Conservation (phyloP, 768 basidiomycete genomes). For the Lentinula edodes region DNA sequence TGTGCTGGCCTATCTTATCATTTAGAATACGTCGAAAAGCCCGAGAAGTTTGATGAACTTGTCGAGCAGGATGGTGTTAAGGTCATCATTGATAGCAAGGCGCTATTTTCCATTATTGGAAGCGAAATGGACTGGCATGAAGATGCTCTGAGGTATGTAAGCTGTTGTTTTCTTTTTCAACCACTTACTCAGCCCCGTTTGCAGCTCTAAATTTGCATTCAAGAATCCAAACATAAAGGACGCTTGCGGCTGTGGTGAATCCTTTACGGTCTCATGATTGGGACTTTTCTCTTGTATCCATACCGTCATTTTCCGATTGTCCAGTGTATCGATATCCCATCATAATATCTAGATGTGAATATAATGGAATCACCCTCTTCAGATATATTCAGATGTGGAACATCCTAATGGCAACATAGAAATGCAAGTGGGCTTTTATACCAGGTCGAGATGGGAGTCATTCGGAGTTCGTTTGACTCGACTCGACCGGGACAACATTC, state of each 20-base stretch:
- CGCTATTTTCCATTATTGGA: slow-evolving; percentile 95
- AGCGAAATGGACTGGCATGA: slow-evolving; percentile 99
- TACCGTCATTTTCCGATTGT: not conserved
- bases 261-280: slow-evolving; percentile 62
- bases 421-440: not conserved
- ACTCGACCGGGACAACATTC: not conserved
- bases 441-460: not conserved
- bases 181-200: slow-evolving; percentile 5
- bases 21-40: slow-evolving; percentile 89
- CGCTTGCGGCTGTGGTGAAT: slow-evolving; percentile 93
- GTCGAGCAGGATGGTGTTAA: slow-evolving; percentile 93
- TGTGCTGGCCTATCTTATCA: slow-evolving; percentile 88
- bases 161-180: slow-evolving; percentile 3
- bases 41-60: slow-evolving; percentile 91
- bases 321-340: slow-evolving; percentile 7
- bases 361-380: not conserved
- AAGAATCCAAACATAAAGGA: slow-evolving; percentile 94
- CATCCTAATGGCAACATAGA: not conserved
- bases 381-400: not conserved
- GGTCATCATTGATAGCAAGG: slow-evolving; percentile 94
- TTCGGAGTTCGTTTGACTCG: not conserved
- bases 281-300: slow-evolving; percentile 3
- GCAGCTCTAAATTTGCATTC: slow-evolving; percentile 75
- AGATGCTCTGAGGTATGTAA: slow-evolving; percentile 74
- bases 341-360: not conserved